A percentile compares a stretch with the other conserved stretches of the same genome.
Evolutionary conservation across 2,329 filamentous ascomycete genomes (phyloP).

Genomic region (Metarhizium sp.): DNA sequence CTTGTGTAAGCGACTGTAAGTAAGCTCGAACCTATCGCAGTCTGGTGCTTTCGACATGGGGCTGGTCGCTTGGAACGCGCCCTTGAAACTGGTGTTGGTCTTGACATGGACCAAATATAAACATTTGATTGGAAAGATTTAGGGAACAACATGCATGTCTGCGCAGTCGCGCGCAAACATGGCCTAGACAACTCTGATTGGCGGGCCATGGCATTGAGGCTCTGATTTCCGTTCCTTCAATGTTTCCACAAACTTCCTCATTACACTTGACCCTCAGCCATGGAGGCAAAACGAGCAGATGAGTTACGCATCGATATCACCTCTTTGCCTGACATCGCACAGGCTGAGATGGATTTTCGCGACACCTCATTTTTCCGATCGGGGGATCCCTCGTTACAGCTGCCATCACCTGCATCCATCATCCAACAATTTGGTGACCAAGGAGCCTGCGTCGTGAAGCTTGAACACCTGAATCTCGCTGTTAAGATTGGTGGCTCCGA

Average conservation of each 20-base stretch:
- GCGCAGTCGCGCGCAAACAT: background rate
- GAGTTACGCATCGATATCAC: background rate
- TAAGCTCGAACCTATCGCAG: no score
- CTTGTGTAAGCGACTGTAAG: no score
- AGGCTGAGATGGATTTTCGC: background rate
- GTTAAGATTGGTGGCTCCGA: background rate
- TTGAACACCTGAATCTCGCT: background rate
- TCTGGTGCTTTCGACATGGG: no score
- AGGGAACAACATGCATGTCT: no score
- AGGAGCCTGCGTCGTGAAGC: background rate
- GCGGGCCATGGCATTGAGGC: background rate
- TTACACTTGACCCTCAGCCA: background rate
- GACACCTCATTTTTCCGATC: constrained; percentile 1
- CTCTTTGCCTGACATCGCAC: background rate
- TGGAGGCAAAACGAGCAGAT: background rate
- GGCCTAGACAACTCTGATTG: background rate
- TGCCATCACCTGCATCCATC: background rate
- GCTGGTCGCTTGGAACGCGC: no score
- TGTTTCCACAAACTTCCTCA: background rate
- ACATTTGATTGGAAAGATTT: no score
- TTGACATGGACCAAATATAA: no score
- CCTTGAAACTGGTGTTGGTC: no score
- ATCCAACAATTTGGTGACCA: background rate
- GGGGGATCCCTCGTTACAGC: background rate
- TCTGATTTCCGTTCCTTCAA: background rate